Conservation (phyloP, 2,329 filamentous ascomycete species). For the Cryphonectria radicalis region DNA sequence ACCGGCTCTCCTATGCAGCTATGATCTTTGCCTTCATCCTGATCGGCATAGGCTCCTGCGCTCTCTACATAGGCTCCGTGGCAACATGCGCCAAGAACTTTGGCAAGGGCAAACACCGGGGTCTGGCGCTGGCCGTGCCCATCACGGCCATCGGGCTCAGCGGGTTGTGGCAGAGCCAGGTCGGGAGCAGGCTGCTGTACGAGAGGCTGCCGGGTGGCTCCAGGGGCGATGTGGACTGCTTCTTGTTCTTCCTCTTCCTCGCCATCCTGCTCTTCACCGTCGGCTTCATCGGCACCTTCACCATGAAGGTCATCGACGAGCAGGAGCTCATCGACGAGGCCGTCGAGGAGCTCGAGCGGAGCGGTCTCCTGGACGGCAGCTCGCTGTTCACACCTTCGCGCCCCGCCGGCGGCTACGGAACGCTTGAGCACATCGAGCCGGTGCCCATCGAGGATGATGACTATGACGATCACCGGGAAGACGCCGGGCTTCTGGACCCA, state of each 20-base stretch:
- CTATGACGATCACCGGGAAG: conserved; percentile 44
- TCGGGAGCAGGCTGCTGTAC: conserved; percentile 78
- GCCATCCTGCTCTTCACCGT: conserved; percentile 70
- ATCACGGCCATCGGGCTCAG: conserved; percentile 93
- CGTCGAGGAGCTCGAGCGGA: conserved; percentile 87
- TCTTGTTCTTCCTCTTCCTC: conserved; percentile 86
- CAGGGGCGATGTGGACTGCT: conserved; percentile 71
- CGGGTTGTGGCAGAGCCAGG: conserved; percentile 93
- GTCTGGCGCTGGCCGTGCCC: conserved; percentile 84
- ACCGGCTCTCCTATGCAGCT: conserved; percentile 70
- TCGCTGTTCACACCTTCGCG: conserved; percentile 66
- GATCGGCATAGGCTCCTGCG: conserved; percentile 82
- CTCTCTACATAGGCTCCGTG: conserved; percentile 89
- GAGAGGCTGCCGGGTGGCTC: conserved; percentile 68
- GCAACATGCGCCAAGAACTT: conserved; percentile 99
- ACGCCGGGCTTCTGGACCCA: conserved; percentile 45
- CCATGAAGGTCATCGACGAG: conserved; percentile 80
- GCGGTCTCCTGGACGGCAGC: conserved; percentile 78
- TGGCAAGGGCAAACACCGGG: conserved; percentile 83
- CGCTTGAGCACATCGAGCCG: conserved; percentile 48
- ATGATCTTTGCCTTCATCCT: conserved; percentile 87
- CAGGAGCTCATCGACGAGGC: conserved; percentile 87
- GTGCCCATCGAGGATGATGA: conserved; percentile 45
- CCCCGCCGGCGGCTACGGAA: conserved; percentile 59
- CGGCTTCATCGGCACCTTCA: conserved; percentile 74